Conservation (phyloP, 352 stramenopile species). For the Thraustochytrium sp. region DNA sequence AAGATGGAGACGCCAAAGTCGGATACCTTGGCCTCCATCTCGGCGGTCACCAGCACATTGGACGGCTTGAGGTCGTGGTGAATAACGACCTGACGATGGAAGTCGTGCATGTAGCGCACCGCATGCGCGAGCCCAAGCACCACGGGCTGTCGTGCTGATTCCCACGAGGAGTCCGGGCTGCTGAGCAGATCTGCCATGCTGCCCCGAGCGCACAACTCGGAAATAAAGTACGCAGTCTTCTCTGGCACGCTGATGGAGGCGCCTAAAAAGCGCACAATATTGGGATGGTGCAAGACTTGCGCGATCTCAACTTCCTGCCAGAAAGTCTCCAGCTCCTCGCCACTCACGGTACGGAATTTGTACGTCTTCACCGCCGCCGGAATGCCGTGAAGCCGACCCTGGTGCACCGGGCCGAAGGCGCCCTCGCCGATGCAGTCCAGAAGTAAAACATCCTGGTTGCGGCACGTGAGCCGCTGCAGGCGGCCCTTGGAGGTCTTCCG, state of each 20-base stretch:
- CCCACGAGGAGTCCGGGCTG: background rate
- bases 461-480: background rate
- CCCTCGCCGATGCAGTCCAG: conserved; percentile 37
- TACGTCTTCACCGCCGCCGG: conserved; percentile 35
- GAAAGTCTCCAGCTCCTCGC: background rate
- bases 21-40: background rate
- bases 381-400: background rate
- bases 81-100: conserved; percentile 24
- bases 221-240: conserved; percentile 31
- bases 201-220: background rate
- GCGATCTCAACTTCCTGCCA: conserved; percentile 25
- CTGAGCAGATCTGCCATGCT: conserved; percentile 19
- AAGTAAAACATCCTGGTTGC: background rate
- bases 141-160: background rate
- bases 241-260: conserved; percentile 7
- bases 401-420: conserved; percentile 27
- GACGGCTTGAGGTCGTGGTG: conserved; percentile 47
- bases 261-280: conserved; percentile 43
- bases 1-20: conserved; percentile 45
- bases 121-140: background rate
- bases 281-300: conserved; percentile 28
- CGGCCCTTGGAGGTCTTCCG: background rate
- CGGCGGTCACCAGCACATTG: conserved; percentile 39
- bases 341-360: background rate
- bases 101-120: background rate